Conservation (phyloP, 768 basidiomycete genomes). For the Amanita phalloides region DNA sequence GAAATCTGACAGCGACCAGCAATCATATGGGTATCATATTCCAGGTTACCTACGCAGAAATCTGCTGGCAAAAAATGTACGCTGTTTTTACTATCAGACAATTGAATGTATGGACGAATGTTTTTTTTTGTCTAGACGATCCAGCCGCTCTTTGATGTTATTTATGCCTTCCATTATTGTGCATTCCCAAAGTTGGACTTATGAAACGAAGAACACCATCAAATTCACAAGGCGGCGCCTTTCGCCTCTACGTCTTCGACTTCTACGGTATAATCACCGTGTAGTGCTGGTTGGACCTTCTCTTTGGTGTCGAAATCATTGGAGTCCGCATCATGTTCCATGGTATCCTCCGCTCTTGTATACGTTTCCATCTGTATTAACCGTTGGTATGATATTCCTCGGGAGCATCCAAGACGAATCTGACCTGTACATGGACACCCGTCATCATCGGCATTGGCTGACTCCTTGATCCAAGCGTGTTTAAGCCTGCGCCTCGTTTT, state of each 20-base stretch:
- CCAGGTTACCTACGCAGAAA: not conserved
- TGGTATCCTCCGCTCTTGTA: conserved; percentile 24
- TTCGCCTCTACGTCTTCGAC: conserved; percentile 12
- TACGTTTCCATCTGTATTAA: conserved; percentile 39
- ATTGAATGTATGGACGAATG: no score
- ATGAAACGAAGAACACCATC: not conserved
- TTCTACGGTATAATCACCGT: conserved; percentile 7
- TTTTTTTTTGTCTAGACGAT: no score
- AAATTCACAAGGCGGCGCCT: conserved; percentile 6
- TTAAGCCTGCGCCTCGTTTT: conserved; percentile 11
- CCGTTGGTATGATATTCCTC: not conserved
- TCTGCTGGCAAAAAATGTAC: not conserved
- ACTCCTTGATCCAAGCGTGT: conserved; percentile 14
- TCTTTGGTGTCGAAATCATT: conserved; percentile 11
- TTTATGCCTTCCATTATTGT: not conserved
- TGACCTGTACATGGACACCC: conserved; percentile 38
- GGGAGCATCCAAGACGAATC: not conserved
- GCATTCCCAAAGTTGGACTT: not conserved
- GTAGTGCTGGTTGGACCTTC: not conserved
- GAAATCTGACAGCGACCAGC: no score
- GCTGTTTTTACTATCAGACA: not conserved
- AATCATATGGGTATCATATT: not conserved
- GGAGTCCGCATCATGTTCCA: conserved; percentile 12
- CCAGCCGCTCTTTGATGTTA: not conserved
- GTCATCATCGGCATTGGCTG: conserved; percentile 8